Percentiles rank a stretch among this genome's conserved stretches.
Conservation (phyloP, 352 stramenopile species). For the Phytophthora boehmeriae region DNA sequence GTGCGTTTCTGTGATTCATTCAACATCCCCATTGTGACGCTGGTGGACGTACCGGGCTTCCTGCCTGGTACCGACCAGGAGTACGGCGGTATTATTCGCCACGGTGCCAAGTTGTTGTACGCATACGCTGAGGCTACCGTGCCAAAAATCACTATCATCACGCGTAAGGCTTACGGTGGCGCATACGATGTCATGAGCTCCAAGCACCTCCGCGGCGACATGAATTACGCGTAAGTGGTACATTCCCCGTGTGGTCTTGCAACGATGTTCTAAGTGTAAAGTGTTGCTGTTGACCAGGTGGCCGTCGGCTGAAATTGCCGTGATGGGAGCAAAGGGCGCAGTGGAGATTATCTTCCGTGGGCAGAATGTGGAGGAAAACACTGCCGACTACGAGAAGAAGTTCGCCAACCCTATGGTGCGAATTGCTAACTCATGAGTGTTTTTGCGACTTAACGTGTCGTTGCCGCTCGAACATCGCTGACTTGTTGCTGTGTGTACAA, state of each 20-base stretch:
- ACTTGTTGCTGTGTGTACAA: constrained; percentile 1
- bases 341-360: constrained; percentile 99
- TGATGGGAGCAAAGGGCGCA: constrained; percentile 96
- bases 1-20: constrained; percentile 98
- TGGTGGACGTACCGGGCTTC: constrained; percentile 99
- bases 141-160: constrained; percentile 99
- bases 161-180: constrained; percentile 97
- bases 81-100: constrained; percentile 94
- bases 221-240: constrained; percentile 94
- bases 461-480: constrained; percentile 15
- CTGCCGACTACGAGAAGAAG: constrained; percentile 94
- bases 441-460: constrained; percentile 7
- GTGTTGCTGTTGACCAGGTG: constrained; percentile 37
- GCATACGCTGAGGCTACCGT: constrained; percentile 98
- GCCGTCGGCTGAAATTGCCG: constrained; percentile 81
- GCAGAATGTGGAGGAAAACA: constrained; percentile 95
- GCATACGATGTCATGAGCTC: constrained; percentile 99
- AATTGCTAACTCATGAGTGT: constrained; percentile 6
- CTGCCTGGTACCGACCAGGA: constrained; percentile 95
- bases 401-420: constrained; percentile 96
- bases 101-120: constrained; percentile 98
- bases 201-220: constrained; percentile 97
- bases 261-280: constrained; percentile 17
- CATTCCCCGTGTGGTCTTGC: background rate
- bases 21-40: constrained; percentile 98